Conservation (phyloP, 768 basidiomycete species). For the Kwoniella sp. region DNA sequence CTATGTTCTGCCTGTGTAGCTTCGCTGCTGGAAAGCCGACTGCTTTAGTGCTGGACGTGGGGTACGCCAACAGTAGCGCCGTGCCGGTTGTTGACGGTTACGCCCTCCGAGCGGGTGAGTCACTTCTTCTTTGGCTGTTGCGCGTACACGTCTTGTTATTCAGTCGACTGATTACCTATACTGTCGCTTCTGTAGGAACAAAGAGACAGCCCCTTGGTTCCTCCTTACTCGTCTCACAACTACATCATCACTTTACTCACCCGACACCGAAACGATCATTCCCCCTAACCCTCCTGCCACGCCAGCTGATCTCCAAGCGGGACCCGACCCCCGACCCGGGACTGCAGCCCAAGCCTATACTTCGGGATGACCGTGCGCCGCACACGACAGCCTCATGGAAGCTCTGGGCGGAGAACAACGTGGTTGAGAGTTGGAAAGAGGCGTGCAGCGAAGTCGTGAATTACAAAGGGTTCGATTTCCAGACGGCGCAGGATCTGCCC, state of each 20-base stretch:
- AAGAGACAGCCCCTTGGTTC: conserved; percentile 58
- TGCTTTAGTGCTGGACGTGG: conserved; percentile 93
- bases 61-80: conserved; percentile 83
- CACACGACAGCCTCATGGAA: conserved; percentile 81
- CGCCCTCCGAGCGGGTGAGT: conserved; percentile 85
- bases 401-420: conserved; percentile 73
- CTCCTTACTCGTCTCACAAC: conserved; percentile 73
- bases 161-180: too few species aligned
- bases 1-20: too few species aligned
- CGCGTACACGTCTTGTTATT: too few species aligned
- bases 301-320: conserved; percentile 80
- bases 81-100: conserved; percentile 97
- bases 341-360: conserved; percentile 64
- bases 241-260: conserved; percentile 64
- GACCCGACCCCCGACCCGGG: conserved; percentile 70
- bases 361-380: conserved; percentile 73
- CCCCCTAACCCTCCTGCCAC: conserved; percentile 73
- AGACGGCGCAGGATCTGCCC: conserved; percentile 37
- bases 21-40: conserved; percentile 97
- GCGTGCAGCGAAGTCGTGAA: conserved; percentile 73
- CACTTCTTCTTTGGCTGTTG: not conserved
- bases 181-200: conserved; percentile 64
- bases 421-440: conserved; percentile 94
- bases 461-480: conserved; percentile 42
- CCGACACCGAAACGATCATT: conserved; percentile 58